Evolutionary conservation across 768 basidiomycete species (phyloP), one percentile per base, ranked within the genome.

Genomic region (Suillus alpinus): DNA sequence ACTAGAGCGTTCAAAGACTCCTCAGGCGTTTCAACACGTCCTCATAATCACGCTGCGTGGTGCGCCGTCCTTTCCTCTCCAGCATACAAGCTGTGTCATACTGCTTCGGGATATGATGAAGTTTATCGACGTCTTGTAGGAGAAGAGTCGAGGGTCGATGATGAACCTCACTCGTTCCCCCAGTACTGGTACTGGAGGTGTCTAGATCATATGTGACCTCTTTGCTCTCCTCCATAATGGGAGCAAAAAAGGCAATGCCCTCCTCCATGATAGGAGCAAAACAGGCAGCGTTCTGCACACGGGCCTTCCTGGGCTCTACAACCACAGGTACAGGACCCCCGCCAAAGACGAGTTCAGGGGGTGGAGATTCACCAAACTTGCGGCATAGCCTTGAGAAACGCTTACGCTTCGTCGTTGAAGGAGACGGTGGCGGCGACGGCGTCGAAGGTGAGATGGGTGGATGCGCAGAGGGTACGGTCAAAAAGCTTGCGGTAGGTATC

Each of bases 11-110:
- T 61, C 46, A 67, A 10, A 81, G 67, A 9, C 69, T 62, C 37
- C 80, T 67, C 16, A 81, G 66, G 16, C 69, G 70, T 50, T 69
- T 63, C 8, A 81, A 62, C 36, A 82, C 62, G 20, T 69, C 64
- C 3, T 69, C 49, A 55, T 75, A 78, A 62, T 78, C 69, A 5
- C 71, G 52, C 60, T 78, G 77, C 49, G 73, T 75, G 68, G 70
- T 74, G 10, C 79, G 69, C 51, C 61, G 65, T 9, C 77, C 76
- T 20, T 71, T 74, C 63, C 74, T 74, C 65, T 81, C 80, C 32
- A 71, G 69, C 8, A 76, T 44, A 80, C 81, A 81, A 47, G 73
- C 73, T 44, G 67, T 67, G n/a, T 72, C 74, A 49, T 65, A 64
- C 18, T 67, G 66, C 32, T 60, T 68, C 16, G 65, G 59, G 5